phyloP scores from a whole-genome alignment of 2,329 filamentous ascomycete species.

The Truncatella angustata region DNA sequence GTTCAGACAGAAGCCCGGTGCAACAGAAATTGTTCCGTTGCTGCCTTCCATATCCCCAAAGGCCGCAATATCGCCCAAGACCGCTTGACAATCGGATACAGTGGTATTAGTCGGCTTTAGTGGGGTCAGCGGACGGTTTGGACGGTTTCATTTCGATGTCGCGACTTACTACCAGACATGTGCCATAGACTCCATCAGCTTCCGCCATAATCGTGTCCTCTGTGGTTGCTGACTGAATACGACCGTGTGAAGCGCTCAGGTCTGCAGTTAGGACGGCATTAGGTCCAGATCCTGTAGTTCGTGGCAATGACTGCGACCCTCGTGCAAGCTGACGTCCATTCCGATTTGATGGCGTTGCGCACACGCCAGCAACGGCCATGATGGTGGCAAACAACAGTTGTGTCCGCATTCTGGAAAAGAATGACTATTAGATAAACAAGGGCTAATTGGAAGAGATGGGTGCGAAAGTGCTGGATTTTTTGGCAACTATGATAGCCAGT shows the following conservation, averaged over 20 bases:
- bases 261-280: background rate
- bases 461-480: too few species aligned
- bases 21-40: constrained; percentile 10
- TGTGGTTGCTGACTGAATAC: background rate
- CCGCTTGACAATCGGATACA: constrained; percentile 14
- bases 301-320: background rate
- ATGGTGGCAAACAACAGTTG: too few species aligned
- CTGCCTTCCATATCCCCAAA: constrained; percentile 13
- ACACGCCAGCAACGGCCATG: too few species aligned
- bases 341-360: too few species aligned
- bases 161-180: background rate
- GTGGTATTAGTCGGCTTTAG: constrained; percentile 4
- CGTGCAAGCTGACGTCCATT: too few species aligned
- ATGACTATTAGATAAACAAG: too few species aligned
- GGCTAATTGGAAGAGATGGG: too few species aligned
- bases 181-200: background rate
- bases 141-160: background rate
- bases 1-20: constrained; percentile 15
- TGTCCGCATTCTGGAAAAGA: too few species aligned
- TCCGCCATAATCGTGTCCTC: background rate
- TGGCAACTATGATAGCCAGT: too few species aligned
- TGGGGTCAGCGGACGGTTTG: background rate
- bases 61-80: constrained; percentile 14
- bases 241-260: background rate
- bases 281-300: background rate